Percentiles rank a stretch among this genome's conserved stretches.
Conservation (phyloP, 202 grass and related monocot species). For the Hordeum pubiflorum region DNA sequence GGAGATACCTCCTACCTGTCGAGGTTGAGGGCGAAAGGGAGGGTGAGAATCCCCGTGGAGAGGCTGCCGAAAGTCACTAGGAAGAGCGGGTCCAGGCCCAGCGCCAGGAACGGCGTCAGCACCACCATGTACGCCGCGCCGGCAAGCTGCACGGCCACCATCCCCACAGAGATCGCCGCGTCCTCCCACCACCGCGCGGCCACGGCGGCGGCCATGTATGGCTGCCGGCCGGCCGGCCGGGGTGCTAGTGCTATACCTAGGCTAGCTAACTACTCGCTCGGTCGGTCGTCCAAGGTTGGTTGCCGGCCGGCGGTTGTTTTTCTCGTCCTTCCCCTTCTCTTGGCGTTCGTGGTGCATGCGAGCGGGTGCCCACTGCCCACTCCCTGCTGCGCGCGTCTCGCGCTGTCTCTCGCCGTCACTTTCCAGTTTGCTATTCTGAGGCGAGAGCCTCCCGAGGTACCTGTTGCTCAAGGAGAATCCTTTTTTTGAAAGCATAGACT, state of each 20-base stretch:
- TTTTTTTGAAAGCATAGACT: too few species aligned
- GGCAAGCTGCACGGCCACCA: conserved; percentile 54
- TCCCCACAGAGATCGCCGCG: conserved; percentile 41
- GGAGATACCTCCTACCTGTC: conserved; percentile 38
- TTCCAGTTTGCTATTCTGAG: not conserved
- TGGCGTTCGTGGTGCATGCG: not conserved
- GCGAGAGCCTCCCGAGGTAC: not conserved
- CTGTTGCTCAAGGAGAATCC: too few species aligned
- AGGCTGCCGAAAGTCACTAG: conserved; percentile 65
- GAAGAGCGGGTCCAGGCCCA: conserved; percentile 62
- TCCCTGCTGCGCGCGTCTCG: not conserved
- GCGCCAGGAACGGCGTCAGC: conserved; percentile 49
- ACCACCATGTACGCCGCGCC: conserved; percentile 61
- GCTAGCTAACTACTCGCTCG: not conserved
- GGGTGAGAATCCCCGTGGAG: conserved; percentile 34
- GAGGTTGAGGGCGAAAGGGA: conserved; percentile 46
- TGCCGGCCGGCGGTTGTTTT: not conserved
- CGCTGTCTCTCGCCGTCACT: not conserved
- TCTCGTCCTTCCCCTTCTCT: not conserved
- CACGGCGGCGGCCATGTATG: conserved; percentile 29
- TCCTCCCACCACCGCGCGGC: conserved; percentile 47
- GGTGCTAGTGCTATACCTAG: not conserved
- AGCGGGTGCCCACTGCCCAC: not conserved
- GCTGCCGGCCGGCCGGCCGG: not conserved
- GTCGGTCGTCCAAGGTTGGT: not conserved